phyloP scores from a whole-genome alignment of 1,139 yeast species.

The Diutina mesorugosa region DNA sequence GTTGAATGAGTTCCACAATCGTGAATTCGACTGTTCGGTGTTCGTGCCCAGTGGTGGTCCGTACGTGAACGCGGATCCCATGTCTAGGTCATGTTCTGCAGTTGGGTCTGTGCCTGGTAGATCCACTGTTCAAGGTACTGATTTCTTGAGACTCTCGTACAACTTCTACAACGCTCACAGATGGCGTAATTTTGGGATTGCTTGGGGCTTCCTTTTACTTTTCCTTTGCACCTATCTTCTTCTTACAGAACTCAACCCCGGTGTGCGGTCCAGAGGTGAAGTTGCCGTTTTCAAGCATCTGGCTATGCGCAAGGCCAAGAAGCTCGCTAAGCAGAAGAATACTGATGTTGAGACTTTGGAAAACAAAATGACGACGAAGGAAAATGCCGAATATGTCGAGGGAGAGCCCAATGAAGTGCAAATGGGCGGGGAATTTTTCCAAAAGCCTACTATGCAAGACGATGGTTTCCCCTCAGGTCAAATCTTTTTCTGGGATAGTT shows the following conservation, averaged over 20 bases:
- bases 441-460: background rate
- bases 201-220: background rate
- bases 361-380: background rate
- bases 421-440: background rate
- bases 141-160: constrained; percentile 21
- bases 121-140: constrained; percentile 32
- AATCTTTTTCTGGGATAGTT: constrained; percentile 71
- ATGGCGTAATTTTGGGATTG: constrained; percentile 2
- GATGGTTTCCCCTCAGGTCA: constrained; percentile 12
- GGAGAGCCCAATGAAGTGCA: background rate
- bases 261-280: constrained; percentile 27
- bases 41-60: constrained; percentile 12
- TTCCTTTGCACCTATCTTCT: constrained; percentile 16
- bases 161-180: constrained; percentile 23
- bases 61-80: background rate
- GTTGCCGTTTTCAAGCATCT: constrained; percentile 7
- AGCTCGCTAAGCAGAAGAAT: background rate
- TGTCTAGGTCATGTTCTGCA: constrained; percentile 5
- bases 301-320: background rate
- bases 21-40: constrained; percentile 25
- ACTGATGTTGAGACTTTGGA: background rate
- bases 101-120: constrained; percentile 27
- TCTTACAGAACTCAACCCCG: constrained; percentile 24
- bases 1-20: constrained; percentile 44
- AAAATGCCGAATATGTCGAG: background rate